Conservation (phyloP, 2,329 filamentous ascomycete genomes). For the Fusarium drepaniforme region DNA sequence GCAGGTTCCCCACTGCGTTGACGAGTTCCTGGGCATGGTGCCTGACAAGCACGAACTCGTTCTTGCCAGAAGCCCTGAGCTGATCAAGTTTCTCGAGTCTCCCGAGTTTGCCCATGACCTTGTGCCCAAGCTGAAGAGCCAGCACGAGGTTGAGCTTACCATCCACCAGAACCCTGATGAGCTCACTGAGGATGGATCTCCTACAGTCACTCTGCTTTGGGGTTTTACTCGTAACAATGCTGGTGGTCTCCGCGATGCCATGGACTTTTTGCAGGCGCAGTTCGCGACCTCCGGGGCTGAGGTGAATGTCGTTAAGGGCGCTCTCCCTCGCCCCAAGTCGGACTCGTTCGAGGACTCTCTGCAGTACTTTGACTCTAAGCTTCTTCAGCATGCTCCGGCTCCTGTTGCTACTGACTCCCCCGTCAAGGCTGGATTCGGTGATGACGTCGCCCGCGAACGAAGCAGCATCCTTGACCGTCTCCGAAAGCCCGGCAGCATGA, state of each 20-base stretch:
- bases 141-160: slow-evolving; percentile 91
- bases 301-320: slow-evolving; percentile 86
- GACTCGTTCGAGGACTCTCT: slow-evolving; percentile 98
- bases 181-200: slow-evolving; percentile 67
- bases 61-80: slow-evolving; percentile 78
- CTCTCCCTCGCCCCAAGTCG: slow-evolving; percentile 98
- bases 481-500: slow-evolving; percentile 94
- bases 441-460: slow-evolving; percentile 83
- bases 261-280: slow-evolving; percentile 90
- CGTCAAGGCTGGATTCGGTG: slow-evolving; percentile 85
- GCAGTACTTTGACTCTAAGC: slow-evolving; percentile 96
- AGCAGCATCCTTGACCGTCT: slow-evolving; percentile 91
- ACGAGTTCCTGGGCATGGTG: slow-evolving; percentile 97
- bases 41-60: slow-evolving; percentile 95
- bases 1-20: slow-evolving; percentile 96
- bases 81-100: slow-evolving; percentile 86
- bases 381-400: slow-evolving; percentile 91
- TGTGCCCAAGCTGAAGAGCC: slow-evolving; percentile 84
- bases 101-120: slow-evolving; percentile 85
- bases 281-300: slow-evolving; percentile 93
- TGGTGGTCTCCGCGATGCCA: slow-evolving; percentile 93
- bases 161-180: slow-evolving; percentile 75
- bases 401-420: slow-evolving; percentile 88
- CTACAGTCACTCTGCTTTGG: slow-evolving; percentile 75
- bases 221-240: slow-evolving; percentile 97